Conservation (phyloP, 2,329 filamentous ascomycete species). For the Atkinsonella hypoxylon region DNA sequence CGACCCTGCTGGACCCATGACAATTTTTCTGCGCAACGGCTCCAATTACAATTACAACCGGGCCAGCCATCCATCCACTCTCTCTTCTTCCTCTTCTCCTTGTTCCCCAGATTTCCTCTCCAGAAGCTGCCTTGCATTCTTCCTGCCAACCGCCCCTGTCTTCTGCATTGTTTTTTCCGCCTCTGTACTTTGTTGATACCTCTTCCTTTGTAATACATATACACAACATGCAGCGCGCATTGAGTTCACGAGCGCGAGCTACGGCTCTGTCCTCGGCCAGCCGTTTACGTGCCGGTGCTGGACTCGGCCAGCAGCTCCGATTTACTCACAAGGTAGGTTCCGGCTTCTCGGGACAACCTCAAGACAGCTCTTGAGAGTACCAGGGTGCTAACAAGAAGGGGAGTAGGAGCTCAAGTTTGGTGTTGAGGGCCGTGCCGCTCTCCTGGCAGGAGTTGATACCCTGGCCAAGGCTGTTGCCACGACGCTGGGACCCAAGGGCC, state of each 20-base stretch:
- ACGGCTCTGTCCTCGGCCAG: constrained; percentile 64
- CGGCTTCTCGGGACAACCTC: not conserved
- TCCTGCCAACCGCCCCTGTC: constrained; percentile 12
- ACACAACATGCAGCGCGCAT: constrained; percentile 85
- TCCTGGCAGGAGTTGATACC: constrained; percentile 91
- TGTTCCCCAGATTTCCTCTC: constrained; percentile 3
- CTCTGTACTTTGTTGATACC: constrained; percentile 15
- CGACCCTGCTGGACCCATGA: constrained; percentile 16
- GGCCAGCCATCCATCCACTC: constrained; percentile 7
- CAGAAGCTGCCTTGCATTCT: constrained; percentile 5
- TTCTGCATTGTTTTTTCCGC: constrained; percentile 14
- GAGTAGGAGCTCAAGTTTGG: constrained; percentile 91
- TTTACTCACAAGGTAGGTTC: constrained; percentile 84
- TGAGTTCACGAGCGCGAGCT: constrained; percentile 69
- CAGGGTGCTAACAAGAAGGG: not conserved
- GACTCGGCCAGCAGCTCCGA: constrained; percentile 75
- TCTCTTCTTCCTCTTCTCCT: constrained; percentile 1
- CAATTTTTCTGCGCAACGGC: constrained; percentile 27
- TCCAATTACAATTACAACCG: constrained; percentile 6
- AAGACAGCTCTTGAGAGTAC: not conserved
- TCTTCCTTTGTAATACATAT: constrained; percentile 23
- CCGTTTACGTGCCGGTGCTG: constrained; percentile 51
- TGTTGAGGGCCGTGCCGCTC: constrained; percentile 79
- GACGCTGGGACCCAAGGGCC: constrained; percentile 93
- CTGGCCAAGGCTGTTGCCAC: constrained; percentile 92